Base-by-base conservation (phyloP, 768 basidiomycete species). In the Grammothele lineata region DNA sequence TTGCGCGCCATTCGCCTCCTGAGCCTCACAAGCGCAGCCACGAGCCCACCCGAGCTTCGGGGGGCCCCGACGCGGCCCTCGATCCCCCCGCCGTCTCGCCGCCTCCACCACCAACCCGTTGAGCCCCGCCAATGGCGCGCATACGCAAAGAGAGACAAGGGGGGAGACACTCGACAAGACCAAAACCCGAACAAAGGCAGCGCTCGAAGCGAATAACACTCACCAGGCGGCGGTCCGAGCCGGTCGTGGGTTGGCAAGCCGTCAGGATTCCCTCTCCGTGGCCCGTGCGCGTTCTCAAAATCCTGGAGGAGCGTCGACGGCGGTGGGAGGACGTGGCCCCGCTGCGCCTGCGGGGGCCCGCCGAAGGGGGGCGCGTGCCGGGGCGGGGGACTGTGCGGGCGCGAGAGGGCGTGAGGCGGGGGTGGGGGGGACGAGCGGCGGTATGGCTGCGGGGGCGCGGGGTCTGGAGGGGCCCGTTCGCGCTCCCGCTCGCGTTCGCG, bases 401-500 rank as follows among this genome's bases (percentile, higher is more conserved):
- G 35, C n/a, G 47, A 32, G 21, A 40, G 23, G 45, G 47, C 36
- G 40, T 57, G 48, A 27, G 45, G 52, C 4, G 57, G 52, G 11
- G 52, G n/a, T 46, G 24, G 52, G 47, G 57, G 52, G 10, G 52
- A 48, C 25, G 53, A 52, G 35, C 40, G 51, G 48, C 41, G 57
- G 33, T 57, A 47, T 12, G 55, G 61, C 18, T 54, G 35, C 22
- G 53, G 55, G 9, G 51, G 57, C 15, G 42, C 54, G 15, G 40
- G 40, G 5, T 49, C 57, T 27, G 45, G 56, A 5, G 57, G 55
- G 19, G n/a, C n/a, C n/a, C n/a, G n/a, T n/a, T n/a, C n/a, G n/a
- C n/a, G n/a, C n/a, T n/a, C n/a, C n/a, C 55, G 55, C 23, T 55
- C 45, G 42, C 54, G 58, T n/a, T 60, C 60, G 2, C 53, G 47